A percentile compares a stretch with the other conserved stretches of the same genome.
phyloP scores from a whole-genome alignment of 768 basidiomycete genomes.

The Termitomyces sp. region DNA sequence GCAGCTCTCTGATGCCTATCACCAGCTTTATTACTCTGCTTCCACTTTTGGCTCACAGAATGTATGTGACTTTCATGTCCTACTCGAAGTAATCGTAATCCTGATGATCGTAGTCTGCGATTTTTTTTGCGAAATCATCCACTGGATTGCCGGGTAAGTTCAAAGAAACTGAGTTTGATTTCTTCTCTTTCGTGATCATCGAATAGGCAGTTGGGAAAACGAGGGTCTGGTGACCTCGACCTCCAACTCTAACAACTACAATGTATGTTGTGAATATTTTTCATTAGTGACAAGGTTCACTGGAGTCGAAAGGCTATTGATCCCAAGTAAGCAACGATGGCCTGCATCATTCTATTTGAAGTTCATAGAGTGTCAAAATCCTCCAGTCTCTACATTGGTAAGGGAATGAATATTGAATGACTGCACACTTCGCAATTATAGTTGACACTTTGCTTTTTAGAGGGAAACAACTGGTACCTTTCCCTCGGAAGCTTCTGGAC shows the following conservation, averaged over 20 bases:
- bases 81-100: background rate
- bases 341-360: background rate
- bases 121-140: slow-evolving; percentile 47
- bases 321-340: slow-evolving; percentile 2
- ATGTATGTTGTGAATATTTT: slow-evolving; percentile 18
- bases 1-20: background rate
- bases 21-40: slow-evolving; percentile 47
- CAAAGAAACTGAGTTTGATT: background rate
- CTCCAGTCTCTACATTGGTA: background rate
- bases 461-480: slow-evolving; percentile 37
- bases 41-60: slow-evolving; percentile 49
- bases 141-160: slow-evolving; percentile 36
- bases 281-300: background rate
- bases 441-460: background rate
- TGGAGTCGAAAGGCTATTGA: slow-evolving; percentile 1
- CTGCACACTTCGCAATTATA: background rate
- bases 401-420: background rate
- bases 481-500: slow-evolving; percentile 52
- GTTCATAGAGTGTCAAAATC: background rate
- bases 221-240: slow-evolving; percentile 43
- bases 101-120: slow-evolving; percentile 30
- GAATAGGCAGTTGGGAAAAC: slow-evolving; percentile 34
- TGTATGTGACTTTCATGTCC: slow-evolving; percentile 13
- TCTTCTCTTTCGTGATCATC: background rate
- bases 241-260: slow-evolving; percentile 31